Evolutionary conservation across 2,329 filamentous ascomycete species (phyloP), one percentile per base, ranked within the genome.

Genomic region (Penicillium frequentans): DNA sequence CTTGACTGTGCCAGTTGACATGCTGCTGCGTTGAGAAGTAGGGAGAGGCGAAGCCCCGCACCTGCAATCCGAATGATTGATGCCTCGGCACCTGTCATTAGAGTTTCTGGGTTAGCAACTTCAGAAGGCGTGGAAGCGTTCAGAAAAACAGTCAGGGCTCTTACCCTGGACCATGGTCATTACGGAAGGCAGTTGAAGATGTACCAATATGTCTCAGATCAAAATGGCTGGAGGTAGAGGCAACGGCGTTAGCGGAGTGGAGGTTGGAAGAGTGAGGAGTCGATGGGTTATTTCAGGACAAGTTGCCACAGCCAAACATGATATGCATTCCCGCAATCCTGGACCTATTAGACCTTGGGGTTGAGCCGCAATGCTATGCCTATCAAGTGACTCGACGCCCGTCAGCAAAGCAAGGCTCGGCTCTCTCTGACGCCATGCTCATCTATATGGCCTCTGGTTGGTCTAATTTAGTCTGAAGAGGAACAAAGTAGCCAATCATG

Each of bases 11-110:
- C 71, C 29, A 77, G 68, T 60, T 76, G 73, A 56, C 72, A 73
- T 49, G 70, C 73, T n/a, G 77, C 72, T 13, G 74, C 75, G 60
- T 77, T 78, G 6, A 78, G 64, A 19, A 77, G 66, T 13, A 77
- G 64, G 7, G 75, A 77, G 11, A 78, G 72, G 39, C 73, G 70
- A 58, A 76, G 73, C 24, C 75, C 76, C 13, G 62, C 66, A n/a
- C 62, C 63, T 5, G 68, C 63, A n/a, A 67, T 65, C 8, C 59
- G 62, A 27, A 62, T 56, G 42, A 71, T 59, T 16, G 61, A 65
- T 42, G 64, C 51, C 27, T 64, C 63, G 44, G 62, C 54, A 46
- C 49, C 64, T 66, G 29, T 13, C 14, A 37, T 19, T 13, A 46
- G n/a, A 31, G 11, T 16, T 11, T 16, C 42, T 4, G 35, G 23